Evolutionary conservation across 2,329 filamentous ascomycete genomes (phyloP), one percentile per base, ranked within the genome.

Genomic region (Aureobasidium musti): DNA sequence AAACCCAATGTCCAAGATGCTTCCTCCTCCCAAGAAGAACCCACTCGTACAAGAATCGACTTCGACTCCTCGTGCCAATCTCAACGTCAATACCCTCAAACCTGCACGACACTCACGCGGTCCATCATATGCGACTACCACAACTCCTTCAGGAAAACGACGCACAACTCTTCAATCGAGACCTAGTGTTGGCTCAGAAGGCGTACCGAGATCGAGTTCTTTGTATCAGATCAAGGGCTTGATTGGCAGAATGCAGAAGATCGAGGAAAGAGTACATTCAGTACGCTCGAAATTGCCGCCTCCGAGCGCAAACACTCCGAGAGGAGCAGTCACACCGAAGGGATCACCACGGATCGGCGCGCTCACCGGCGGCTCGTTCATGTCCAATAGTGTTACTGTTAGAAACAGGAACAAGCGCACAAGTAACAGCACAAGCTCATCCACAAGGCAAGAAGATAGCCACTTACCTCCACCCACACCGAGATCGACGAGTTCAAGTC

Each of bases 181-280:
- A 72, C 64, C 76, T 43, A 68, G 61, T 35, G 61, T 69, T 33
- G 64, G 69, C 10, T 68, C 70, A 6, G 72, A 71, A n/a, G 76
- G 77, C 33, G 73, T 87, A 64, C 83, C 86, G 52, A 82, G 85
- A 68, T 88, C 87, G 35, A 84, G 86, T 69, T 98, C 95, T 1
- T 86, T 99, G 59, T 90, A 91, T 71, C 95, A 99, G 76, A 96
- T 99, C 74, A 91, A 94, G 70, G 90, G 89, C 35, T 87, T 99
- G 70, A 97, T 96, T 67, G 93, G 92, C 33, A 95, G 98, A 79
- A 97, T 98, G 92, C 92, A 97, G 78, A 91, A 92, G 71, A 88
- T 99, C 68, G 95, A 98, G 77, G 91, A 95, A 69, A 87, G 95
- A 52, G 94, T 99, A 11, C 92, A 98, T 68, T 92, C 89, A 28